A percentile compares a stretch with the other conserved stretches of the same genome.
phyloP scores from a whole-genome alignment of 805 yeast species.

The Sugiyamaella qingdaonensis region DNA sequence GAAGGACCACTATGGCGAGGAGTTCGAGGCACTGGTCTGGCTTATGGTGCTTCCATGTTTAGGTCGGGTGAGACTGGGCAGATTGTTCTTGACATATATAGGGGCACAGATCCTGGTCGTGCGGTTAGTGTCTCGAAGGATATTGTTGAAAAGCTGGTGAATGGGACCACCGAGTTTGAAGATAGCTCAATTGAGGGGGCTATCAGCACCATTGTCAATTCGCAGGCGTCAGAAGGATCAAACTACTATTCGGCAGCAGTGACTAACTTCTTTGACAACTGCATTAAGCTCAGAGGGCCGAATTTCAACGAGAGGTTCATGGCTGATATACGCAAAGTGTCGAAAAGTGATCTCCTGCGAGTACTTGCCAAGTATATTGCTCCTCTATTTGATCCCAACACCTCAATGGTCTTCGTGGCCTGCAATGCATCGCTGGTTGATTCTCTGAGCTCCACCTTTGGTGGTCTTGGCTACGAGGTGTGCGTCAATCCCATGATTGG shows the following conservation, averaged over 20 bases:
- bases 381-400: slow-evolving; percentile 55
- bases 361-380: slow-evolving; percentile 55
- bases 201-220: slow-evolving; percentile 67
- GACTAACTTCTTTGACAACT: slow-evolving; percentile 59
- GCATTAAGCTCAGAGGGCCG: slow-evolving; percentile 67
- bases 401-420: slow-evolving; percentile 62
- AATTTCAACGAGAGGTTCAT: slow-evolving; percentile 54
- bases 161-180: slow-evolving; percentile 54
- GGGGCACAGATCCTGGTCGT: slow-evolving; percentile 78
- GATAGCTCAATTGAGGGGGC: slow-evolving; percentile 63
- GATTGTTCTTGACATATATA: slow-evolving; percentile 61
- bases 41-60: slow-evolving; percentile 75
- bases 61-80: slow-evolving; percentile 62
- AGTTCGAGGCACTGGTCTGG: slow-evolving; percentile 89
- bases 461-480: slow-evolving; percentile 55
- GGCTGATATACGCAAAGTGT: slow-evolving; percentile 45
- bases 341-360: slow-evolving; percentile 44
- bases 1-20: slow-evolving; percentile 99
- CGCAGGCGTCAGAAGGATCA: slow-evolving; percentile 64
- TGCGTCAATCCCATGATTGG: slow-evolving; percentile 50
- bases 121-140: slow-evolving; percentile 55
- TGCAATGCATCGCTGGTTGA: slow-evolving; percentile 65
- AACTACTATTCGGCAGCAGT: slow-evolving; percentile 62
- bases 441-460: slow-evolving; percentile 45
- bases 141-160: slow-evolving; percentile 57